Base-by-base conservation (phyloP, 805 yeast species). In the Monosporozyma yasuniensis region DNA sequence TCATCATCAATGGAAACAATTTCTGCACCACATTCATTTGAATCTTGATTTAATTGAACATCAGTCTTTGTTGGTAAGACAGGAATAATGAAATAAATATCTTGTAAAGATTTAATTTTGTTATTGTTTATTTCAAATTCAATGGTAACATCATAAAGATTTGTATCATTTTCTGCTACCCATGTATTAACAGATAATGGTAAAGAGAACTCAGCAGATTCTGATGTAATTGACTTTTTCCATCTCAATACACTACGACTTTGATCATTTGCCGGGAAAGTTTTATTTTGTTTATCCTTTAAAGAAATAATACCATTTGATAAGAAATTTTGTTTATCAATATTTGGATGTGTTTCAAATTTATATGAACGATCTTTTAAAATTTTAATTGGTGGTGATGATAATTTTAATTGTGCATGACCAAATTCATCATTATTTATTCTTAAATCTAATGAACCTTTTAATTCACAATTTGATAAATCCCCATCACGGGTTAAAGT, bases 331-430 rank as follows among this genome's bases (percentile, higher is more conserved):
- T 71, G 72, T 61, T 86, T 83, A 70, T 93, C 97, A 56, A 93
- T 95, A 65, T 91, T 90, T 55, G 99, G 99, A 72, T 93, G 96
- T 14, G 98, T 89, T 68, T 90, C 90, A 73, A 79, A 93, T 63
- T 84, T 89, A 44, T 81, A 72, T 6, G 61, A 38, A 48, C 61
- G 55, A 71, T 79, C 67, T 37, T 73, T 67, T 41, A 72, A 69
- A 28, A 76, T 75, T 3, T 46, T 46, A 35, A 35, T 16, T 14
- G 49, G 21, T 21, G 69, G 72, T 41, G 81, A 74, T 41, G 72
- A 66, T 55, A 90, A 71, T 53, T 77, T 62, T 52, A 93, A 75
- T 63, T 78, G 79, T 49, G 88, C 78, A 57, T 76, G 77, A 12
- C 95, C 81, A 56, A 83, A 74, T 38, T 75, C 78, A n/a, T 84